Base-by-base conservation (phyloP, 371 early-diverging fungal species). In the Haplosporangium sp. region DNA sequence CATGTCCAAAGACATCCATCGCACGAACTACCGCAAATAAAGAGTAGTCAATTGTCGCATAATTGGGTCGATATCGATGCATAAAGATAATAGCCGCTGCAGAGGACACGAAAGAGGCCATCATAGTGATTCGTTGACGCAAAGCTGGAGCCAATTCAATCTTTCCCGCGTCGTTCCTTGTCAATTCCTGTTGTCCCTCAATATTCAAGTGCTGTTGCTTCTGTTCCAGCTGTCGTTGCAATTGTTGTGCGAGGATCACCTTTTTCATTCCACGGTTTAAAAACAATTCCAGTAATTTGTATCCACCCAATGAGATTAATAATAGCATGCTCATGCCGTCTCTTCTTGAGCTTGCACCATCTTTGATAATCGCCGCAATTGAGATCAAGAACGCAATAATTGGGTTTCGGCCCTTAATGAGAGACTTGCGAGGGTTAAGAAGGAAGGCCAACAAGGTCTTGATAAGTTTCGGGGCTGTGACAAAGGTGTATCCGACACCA, bases 1-100 rank as follows among this genome's bases (percentile, higher is more conserved):
- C 74, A 65, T 88, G 87, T 6, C 88, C 89, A 69, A 86, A 82
- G 6, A 88, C 86, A 67, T 92, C 92, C 55, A 88, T 45, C 1
- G 88, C 90, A 0, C 92, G 85, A 20, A 89, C 90, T 5, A 88
- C 68, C 0, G 88, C 86, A 83, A 92, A 90, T 11, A 90, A 75
- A 0, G 92, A 89, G 48, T 90, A 82, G 63, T 91, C 91, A 55
- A 88, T 64, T 2, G 90, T 90, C 17, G 87, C 76, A n/a, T 81
- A 69, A 2, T 48, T 35, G 8, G 75, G 67, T 15, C 82, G 71
- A 11, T 75, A 56, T 45, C 70, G 65, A 40, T 81, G 82, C 82
- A 81, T 81, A 56, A 81, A 81, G 19, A 71, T 38, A 40, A 81
- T 72, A 0, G 82, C 82, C 0, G 69, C 72, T 0, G 76, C 82